Evolutionary conservation across 2,329 filamentous ascomycete species (phyloP).

Genomic region (Talaromyces sp.): DNA sequence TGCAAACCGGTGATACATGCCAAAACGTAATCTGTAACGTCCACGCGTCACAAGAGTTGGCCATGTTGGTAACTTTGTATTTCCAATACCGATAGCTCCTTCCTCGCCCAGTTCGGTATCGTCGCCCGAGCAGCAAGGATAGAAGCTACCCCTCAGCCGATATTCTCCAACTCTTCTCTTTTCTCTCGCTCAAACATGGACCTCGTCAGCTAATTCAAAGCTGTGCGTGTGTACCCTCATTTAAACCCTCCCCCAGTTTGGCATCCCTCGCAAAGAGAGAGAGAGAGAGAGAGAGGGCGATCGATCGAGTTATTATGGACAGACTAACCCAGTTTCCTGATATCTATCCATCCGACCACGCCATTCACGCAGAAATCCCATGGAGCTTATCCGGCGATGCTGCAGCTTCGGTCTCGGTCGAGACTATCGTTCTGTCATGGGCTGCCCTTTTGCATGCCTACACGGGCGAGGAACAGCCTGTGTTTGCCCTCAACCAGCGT

Average conservation of each 20-base stretch:
- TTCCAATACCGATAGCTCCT: not conserved
- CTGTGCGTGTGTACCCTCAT: not conserved
- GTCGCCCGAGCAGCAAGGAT: not conserved
- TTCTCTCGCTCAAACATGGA: not conserved
- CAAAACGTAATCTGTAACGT: not conserved
- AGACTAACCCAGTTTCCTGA: conserved; percentile 20
- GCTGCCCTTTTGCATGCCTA: conserved; percentile 25
- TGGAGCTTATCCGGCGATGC: conserved; percentile 14
- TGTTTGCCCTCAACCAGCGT: conserved; percentile 24
- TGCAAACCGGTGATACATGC: not conserved
- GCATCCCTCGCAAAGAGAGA: too few species aligned
- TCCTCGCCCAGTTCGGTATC: not conserved
- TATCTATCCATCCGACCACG: conserved; percentile 14
- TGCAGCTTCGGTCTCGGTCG: conserved; percentile 13
- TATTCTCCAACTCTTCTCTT: not conserved
- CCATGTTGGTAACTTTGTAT: not conserved
- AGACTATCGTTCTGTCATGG: conserved; percentile 24
- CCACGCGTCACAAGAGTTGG: too few species aligned
- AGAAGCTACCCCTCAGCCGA: conserved; percentile 7
- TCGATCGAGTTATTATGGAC: conserved; percentile 16
- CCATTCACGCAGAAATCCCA: conserved; percentile 12
- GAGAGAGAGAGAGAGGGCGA: not conserved
- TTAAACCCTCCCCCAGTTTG: not conserved
- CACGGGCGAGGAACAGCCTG: conserved; percentile 28
- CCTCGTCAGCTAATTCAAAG: not conserved